Conservation (phyloP, 2,329 filamentous ascomycete species). For the Ascocoryne sarcoides region DNA sequence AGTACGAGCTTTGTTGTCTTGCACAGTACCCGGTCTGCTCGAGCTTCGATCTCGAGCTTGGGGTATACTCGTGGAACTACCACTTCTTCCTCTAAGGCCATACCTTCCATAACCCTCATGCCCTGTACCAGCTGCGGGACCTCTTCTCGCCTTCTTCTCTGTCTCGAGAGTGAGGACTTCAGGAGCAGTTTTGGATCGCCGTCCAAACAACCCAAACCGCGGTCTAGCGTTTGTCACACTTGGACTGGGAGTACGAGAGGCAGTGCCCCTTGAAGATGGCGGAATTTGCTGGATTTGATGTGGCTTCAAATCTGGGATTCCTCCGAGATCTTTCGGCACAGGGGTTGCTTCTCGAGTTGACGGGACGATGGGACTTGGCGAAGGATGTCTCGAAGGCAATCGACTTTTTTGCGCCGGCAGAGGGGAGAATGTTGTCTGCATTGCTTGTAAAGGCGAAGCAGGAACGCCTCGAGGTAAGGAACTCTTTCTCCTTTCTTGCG, state of each 20-base stretch:
- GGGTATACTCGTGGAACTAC: slow-evolving; percentile 41
- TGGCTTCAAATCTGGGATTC: slow-evolving; percentile 24
- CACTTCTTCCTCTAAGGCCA: slow-evolving; percentile 52
- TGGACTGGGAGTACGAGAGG: slow-evolving; percentile 43
- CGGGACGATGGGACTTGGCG: slow-evolving; percentile 27
- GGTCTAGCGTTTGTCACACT: slow-evolving; percentile 48
- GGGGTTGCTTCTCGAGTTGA: slow-evolving; percentile 23
- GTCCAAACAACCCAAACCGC: slow-evolving; percentile 71
- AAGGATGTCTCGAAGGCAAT: slow-evolving; percentile 28
- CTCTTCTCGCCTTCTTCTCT: slow-evolving; percentile 56
- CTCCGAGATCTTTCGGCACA: slow-evolving; percentile 24
- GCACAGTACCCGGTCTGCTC: slow-evolving; percentile 36
- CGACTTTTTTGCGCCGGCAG: slow-evolving; percentile 28
- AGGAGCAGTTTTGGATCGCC: slow-evolving; percentile 57
- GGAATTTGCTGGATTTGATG: slow-evolving; percentile 13
- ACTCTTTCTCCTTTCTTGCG: slow-evolving; percentile 19
- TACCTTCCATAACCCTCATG: slow-evolving; percentile 77
- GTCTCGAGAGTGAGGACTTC: slow-evolving; percentile 42
- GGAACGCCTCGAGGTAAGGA: slow-evolving; percentile 11
- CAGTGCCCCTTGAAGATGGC: slow-evolving; percentile 24
- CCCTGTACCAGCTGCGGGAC: slow-evolving; percentile 84
- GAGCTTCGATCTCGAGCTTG: slow-evolving; percentile 32
- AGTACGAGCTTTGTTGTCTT: slow-evolving; percentile 38
- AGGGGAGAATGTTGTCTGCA: slow-evolving; percentile 22
- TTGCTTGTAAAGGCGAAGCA: slow-evolving; percentile 16